Conservation (phyloP, 768 basidiomycete species). For the Leccinellum rugosiceps region DNA sequence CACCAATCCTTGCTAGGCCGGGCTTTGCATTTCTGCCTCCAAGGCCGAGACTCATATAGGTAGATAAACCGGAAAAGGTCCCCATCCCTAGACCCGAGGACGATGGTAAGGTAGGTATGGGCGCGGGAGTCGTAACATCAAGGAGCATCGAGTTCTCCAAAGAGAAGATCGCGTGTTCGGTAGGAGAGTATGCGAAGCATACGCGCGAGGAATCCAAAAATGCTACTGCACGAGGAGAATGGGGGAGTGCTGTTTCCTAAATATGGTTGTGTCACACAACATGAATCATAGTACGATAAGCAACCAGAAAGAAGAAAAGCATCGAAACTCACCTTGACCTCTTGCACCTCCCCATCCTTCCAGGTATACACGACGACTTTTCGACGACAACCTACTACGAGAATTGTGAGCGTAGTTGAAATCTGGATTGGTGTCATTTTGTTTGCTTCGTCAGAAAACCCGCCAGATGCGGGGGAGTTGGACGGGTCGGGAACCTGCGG, state of each 20-base stretch:
- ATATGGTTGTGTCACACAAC: not conserved
- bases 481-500: constrained; percentile 21
- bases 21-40: constrained; percentile 69
- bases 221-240: constrained; percentile 82
- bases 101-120: constrained; percentile 31
- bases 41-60: constrained; percentile 82
- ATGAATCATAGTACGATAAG: not conserved
- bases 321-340: constrained; percentile 53
- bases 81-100: constrained; percentile 47
- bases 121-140: constrained; percentile 50
- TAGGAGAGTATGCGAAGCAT: constrained; percentile 78
- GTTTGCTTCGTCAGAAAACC: constrained; percentile 4
- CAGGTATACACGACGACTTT: constrained; percentile 84
- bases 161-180: constrained; percentile 63
- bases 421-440: constrained; percentile 40
- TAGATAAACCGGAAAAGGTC: constrained; percentile 71
- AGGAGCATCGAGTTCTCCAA: constrained; percentile 54
- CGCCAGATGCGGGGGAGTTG: constrained; percentile 9
- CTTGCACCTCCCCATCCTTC: constrained; percentile 80
- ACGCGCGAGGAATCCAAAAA: constrained; percentile 62
- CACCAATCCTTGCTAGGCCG: constrained; percentile 49
- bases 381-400: constrained; percentile 83
- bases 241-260: constrained; percentile 80
- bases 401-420: constrained; percentile 66
- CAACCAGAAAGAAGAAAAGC: not conserved